These are phyloP conservation scores for Tolypocladium pustulatum DNA, from an alignment of 2,329 filamentous ascomycete species.

Conservation along the genomic window DNA sequence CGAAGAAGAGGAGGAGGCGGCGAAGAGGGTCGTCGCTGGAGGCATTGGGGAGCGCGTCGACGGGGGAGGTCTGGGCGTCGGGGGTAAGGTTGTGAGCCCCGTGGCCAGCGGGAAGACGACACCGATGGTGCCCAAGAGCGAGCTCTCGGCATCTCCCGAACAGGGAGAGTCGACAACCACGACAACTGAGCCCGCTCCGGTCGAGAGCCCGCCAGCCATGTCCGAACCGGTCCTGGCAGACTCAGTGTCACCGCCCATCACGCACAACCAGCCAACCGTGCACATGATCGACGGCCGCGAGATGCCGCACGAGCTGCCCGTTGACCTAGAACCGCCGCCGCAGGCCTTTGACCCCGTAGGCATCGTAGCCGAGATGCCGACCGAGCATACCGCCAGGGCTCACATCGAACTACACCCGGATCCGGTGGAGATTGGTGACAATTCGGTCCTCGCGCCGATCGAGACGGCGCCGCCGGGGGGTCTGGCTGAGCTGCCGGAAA, in stretches of 20 bases:
- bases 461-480: slow-evolving; percentile 16
- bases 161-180: not conserved
- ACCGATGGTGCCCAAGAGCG: slow-evolving; percentile 13
- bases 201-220: slow-evolving; percentile 5
- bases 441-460: slow-evolving; percentile 23
- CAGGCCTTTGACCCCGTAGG: slow-evolving; percentile 29
- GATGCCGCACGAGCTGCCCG: slow-evolving; percentile 20
- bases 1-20: slow-evolving; percentile 25
- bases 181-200: not conserved
- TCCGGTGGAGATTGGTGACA: slow-evolving; percentile 33
- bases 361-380: slow-evolving; percentile 36
- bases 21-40: slow-evolving; percentile 8
- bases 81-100: slow-evolving; percentile 16
- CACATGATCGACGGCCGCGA: slow-evolving; percentile 24
- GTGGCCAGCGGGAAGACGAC: slow-evolving; percentile 17
- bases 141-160: not conserved
- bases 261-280: slow-evolving; percentile 7
- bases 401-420: slow-evolving; percentile 31
- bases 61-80: not conserved
- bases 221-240: not conserved
- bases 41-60: slow-evolving; percentile 10
- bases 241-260: not conserved
- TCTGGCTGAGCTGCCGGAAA: slow-evolving; percentile 28
- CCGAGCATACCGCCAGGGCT: slow-evolving; percentile 28
- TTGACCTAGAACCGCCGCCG: slow-evolving; percentile 8